Base-by-base conservation (phyloP, 768 basidiomycete species). In the Tylopilus plumbeoviolaceoides region DNA sequence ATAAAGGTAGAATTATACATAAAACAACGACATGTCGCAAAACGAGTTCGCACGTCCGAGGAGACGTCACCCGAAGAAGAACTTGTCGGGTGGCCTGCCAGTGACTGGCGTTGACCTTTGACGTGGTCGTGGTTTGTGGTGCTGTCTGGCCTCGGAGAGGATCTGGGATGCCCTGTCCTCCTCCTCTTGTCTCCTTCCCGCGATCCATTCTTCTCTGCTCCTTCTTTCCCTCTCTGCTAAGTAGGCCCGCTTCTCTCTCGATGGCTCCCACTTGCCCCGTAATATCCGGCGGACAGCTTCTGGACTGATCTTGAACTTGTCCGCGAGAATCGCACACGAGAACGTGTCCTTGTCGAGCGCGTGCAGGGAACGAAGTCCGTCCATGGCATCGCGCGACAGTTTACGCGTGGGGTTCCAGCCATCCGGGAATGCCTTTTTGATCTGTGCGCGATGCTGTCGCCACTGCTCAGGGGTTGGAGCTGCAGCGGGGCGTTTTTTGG, bases 331-430 rank as follows among this genome's bases (percentile, higher is more conserved):
- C 25, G 82, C 76, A 12, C 84, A 85, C 33, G 76, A 78, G 71
- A 86, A 91, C 44, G 70, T 78, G 44, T 73, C 75, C 8, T 84
- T 82, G 62, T 92, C 83, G 42, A 82, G 65, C 38, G 70, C 69
- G 64, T 91, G 79, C 51, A 93, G 74, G 43, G 81, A 75, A 36
- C 87, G 81, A 53, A 94, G 68, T 15, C 85, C 83, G 57, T 86
- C 84, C 90, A 93, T 93, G 33, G 90, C 89, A 60, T 88, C 85
- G 50, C 87, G 79, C 14, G 89, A 89, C 48, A 94, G 65, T 65
- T 89, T 90, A 61, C 82, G 84, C 51, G 86, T 85, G 23, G 91
- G 91, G 46, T 75, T 73, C 91, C 91, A 94, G 42, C 85, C 85
- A 10, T 71, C 67, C 25, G 85, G 85, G 63, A 86, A 87, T 4